These are phyloP conservation scores for Hypomontagnella submonticulosa DNA, from an alignment of 495 filamentous ascomycete genomes.

Conservation along the genomic window DNA sequence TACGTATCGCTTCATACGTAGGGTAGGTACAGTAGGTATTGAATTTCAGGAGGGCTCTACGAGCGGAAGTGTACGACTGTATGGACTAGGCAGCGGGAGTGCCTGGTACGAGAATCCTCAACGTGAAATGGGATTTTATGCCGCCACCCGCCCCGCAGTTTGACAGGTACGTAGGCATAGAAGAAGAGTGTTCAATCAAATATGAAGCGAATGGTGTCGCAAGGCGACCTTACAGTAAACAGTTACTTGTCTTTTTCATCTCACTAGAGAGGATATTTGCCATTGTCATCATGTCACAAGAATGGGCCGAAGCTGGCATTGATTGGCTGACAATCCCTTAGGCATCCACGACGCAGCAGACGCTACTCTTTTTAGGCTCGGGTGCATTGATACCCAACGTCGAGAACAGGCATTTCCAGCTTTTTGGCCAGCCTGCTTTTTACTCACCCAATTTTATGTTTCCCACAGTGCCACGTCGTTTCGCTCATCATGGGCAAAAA, in stretches of 20 bases:
- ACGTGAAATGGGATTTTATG: slow-evolving; percentile 32
- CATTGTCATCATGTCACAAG: slow-evolving; percentile 46
- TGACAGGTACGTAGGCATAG: slow-evolving; percentile 38
- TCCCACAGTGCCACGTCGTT: slow-evolving; percentile 36
- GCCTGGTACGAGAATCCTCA: slow-evolving; percentile 21
- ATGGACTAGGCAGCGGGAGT: slow-evolving; percentile 10
- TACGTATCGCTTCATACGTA: not conserved
- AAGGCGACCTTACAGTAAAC: slow-evolving; percentile 35
- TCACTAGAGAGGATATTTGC: slow-evolving; percentile 35
- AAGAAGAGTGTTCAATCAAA: slow-evolving; percentile 13
- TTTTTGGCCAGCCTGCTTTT: slow-evolving; percentile 38
- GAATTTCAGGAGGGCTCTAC: slow-evolving; percentile 18
- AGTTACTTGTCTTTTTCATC: slow-evolving; percentile 39
- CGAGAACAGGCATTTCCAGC: slow-evolving; percentile 41
- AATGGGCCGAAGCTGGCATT: slow-evolving; percentile 22
- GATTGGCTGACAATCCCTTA: slow-evolving; percentile 42
- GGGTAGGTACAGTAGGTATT: slow-evolving; percentile 9
- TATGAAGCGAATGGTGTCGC: slow-evolving; percentile 40
- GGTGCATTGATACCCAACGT: slow-evolving; percentile 53
- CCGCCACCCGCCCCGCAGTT: slow-evolving; percentile 42
- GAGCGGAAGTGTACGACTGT: slow-evolving; percentile 13
- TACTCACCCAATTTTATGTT: slow-evolving; percentile 12
- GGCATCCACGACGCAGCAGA: slow-evolving; percentile 44
- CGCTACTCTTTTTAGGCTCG: slow-evolving; percentile 45
- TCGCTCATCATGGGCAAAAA: slow-evolving; percentile 28